phyloP scores from a whole-genome alignment of 2,329 filamentous ascomycete genomes.

The Fusarium sp. region DNA sequence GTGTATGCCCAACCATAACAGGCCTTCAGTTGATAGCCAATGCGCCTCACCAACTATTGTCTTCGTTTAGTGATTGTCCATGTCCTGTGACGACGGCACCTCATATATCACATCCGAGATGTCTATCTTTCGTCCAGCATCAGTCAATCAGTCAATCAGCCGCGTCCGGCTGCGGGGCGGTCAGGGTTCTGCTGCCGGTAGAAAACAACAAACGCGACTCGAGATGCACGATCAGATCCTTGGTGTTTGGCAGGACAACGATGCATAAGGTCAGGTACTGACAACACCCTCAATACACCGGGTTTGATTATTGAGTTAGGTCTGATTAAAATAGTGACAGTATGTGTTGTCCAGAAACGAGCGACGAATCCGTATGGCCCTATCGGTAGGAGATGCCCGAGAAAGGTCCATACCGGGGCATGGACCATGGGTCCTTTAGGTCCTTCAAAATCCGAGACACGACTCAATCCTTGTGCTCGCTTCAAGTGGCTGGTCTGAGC shows the following conservation, averaged over 20 bases:
- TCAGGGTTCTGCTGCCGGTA: not conserved
- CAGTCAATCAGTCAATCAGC: constrained; percentile 14
- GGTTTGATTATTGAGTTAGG: constrained; percentile 1
- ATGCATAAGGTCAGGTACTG: constrained; percentile 17
- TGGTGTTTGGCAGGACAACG: constrained; percentile 36
- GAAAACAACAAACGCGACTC: constrained; percentile 33
- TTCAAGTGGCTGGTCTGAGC: constrained; percentile 22
- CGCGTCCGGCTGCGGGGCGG: constrained; percentile 7
- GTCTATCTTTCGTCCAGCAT: constrained; percentile 32
- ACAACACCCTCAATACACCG: constrained; percentile 5
- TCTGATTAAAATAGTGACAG: constrained; percentile 7
- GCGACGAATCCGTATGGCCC: constrained; percentile 23
- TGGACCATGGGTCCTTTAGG: constrained; percentile 21
- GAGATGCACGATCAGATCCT: constrained; percentile 26
- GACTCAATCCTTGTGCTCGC: constrained; percentile 21
- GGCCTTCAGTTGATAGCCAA: not conserved
- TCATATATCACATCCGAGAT: constrained; percentile 18
- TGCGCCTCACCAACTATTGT: not conserved
- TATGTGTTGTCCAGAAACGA: not conserved
- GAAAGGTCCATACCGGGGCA: constrained; percentile 10
- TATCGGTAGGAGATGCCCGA: constrained; percentile 35
- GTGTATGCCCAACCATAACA: constrained; percentile 6
- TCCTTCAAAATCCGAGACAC: constrained; percentile 31
- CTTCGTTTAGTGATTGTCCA: not conserved
- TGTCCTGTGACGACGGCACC: constrained; percentile 6